phyloP scores from a whole-genome alignment of 345 rosid species.

The Lumnitzera littorea region DNA sequence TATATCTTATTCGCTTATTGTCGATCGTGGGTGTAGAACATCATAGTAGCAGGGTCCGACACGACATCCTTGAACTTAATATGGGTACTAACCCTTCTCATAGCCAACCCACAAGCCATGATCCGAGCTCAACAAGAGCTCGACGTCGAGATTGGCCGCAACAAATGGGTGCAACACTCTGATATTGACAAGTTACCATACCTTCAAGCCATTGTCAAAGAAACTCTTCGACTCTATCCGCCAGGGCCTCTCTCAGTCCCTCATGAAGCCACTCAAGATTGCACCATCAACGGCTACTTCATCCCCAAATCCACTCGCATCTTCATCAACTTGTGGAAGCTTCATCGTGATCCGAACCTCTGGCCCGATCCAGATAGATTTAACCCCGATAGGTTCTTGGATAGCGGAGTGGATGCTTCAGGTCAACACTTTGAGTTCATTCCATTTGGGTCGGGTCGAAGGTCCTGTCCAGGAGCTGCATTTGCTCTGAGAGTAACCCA shows the following conservation, averaged over 20 bases:
- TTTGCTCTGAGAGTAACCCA: conserved; percentile 9
- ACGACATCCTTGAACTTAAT: conserved; percentile 5
- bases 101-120: conserved; percentile 22
- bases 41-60: conserved; percentile 11
- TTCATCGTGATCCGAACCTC: conserved; percentile 11
- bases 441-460: conserved; percentile 12
- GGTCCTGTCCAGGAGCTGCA: conserved; percentile 12
- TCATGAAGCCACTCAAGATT: conserved; percentile 10
- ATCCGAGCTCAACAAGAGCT: conserved; percentile 48
- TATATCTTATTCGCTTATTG: background rate
- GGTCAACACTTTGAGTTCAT: conserved; percentile 13
- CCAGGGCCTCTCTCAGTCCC: conserved; percentile 15
- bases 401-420: no score
- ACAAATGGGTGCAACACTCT: conserved; percentile 41
- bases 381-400: conserved; percentile 11
- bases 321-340: conserved; percentile 12
- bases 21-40: conserved; percentile 17
- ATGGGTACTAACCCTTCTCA: background rate
- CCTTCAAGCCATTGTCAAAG: conserved; percentile 11
- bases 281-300: conserved; percentile 1
- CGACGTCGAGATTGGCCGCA: conserved; percentile 32
- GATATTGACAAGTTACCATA: conserved; percentile 8
- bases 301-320: conserved; percentile 15
- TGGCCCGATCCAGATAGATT: conserved; percentile 14
- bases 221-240: conserved; percentile 14